These are phyloP conservation scores for Paracoccidioides lutzii DNA, from an alignment of 2,329 filamentous ascomycete genomes.

Conservation along the genomic window DNA sequence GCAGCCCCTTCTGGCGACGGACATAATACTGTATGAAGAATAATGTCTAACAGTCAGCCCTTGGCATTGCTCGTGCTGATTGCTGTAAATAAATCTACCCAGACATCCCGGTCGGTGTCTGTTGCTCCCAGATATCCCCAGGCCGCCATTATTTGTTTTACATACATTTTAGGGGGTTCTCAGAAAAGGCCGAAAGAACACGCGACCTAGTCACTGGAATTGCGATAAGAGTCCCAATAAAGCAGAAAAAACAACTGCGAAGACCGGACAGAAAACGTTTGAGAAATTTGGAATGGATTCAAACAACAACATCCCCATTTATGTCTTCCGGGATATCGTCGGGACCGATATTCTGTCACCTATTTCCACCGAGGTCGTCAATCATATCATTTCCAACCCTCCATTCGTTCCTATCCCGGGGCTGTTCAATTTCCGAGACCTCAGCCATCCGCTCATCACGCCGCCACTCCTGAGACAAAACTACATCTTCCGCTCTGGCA, in stretches of 20 bases:
- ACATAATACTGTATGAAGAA: too few relatives aligned
- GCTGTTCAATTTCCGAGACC: constrained; percentile 54
- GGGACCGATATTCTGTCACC: constrained; percentile 5
- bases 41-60: too few relatives aligned
- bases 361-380: constrained; percentile 3
- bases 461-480: constrained; percentile 21
- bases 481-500: constrained; percentile 55
- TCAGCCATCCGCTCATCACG: constrained; percentile 39
- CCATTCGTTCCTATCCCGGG: constrained; percentile 33
- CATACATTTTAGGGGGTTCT: too few relatives aligned
- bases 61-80: too few relatives aligned
- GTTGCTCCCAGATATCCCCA: too few relatives aligned
- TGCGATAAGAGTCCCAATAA: background rate
- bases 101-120: too few relatives aligned
- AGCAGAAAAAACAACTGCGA: background rate
- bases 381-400: constrained; percentile 2
- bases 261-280: background rate
- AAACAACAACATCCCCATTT: background rate
- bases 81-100: too few relatives aligned
- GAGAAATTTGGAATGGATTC: background rate
- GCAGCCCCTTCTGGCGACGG: too few relatives aligned
- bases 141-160: too few relatives aligned
- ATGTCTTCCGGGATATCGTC: constrained; percentile 5
- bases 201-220: too few relatives aligned
- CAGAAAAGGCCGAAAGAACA: too few relatives aligned